Evolutionary conservation across 345 rosid species (phyloP), one percentile per base, ranked within the genome.

Genomic region (Combretum micranthum): DNA sequence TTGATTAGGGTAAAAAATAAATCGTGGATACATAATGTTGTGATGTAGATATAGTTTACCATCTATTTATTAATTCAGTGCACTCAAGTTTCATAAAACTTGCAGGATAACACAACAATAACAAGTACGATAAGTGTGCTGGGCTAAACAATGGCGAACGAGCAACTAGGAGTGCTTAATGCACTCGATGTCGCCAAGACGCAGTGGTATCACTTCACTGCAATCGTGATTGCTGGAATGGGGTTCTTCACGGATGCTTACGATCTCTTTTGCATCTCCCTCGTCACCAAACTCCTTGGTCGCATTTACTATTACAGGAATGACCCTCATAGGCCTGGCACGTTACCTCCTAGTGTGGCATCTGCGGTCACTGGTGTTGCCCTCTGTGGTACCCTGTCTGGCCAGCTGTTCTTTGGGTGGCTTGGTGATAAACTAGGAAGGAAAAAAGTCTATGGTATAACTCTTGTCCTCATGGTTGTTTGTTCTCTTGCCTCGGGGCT

Each of bases 181-280:
- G 74, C 88, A 45, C 91, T 87, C 14, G 91, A 87, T 44, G 72
- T 23, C 2, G 84, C 91, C 2, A 78, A 80, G 71, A 68, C 80
- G 25, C 88, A 82, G 61, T 65, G 69, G 72, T 87, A 80, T 66
- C 90, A 80, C 65, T 55, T 72, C 67, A 87, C 75, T 5, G 77
- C 92, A 15, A 74, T 84, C 15, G 63, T 87, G 19, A 70, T 87
- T 66, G 87, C 96, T 16, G 89, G 96, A 13, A 84, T 87, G 92
- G 92, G 96, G 20, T 87, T 87, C 69, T 87, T 87, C 77, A 84
- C 92, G 0, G 90, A 88, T 68, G 80, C 96, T 3, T 83, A 88
- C 58, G 90, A 88, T 56, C 86, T 88, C 19, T 85, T 88, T 8
- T 87, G 85, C 68, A 84, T 88, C 22, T 85, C 96, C 44, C 75